Conservation (phyloP, 331 rosid genomes). For the Cydonia oblonga region DNA sequence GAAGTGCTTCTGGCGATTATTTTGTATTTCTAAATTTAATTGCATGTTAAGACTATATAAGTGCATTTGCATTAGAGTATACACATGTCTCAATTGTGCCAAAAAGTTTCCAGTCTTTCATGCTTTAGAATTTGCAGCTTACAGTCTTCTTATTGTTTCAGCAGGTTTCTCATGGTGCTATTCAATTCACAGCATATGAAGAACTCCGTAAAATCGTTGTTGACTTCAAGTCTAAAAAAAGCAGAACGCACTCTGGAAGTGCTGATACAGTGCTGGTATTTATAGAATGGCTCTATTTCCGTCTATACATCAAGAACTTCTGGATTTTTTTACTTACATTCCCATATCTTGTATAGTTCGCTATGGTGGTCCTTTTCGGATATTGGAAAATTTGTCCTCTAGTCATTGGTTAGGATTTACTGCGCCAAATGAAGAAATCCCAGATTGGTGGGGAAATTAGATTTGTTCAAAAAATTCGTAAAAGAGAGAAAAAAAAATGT, state of each 20-base stretch:
- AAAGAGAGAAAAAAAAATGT: not conserved
- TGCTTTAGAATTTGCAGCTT: conserved; percentile 8
- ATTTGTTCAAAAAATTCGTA: too few species aligned
- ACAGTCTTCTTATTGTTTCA: conserved; percentile 29
- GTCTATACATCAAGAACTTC: not conserved
- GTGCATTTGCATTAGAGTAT: not conserved
- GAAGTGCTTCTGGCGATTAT: not conserved
- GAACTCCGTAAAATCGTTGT: conserved; percentile 58
- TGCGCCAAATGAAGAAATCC: not conserved
- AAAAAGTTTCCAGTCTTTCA: not conserved
- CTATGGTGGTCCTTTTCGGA: not conserved
- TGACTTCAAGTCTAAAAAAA: conserved; percentile 33
- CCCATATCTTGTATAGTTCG: not conserved
- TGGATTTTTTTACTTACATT: not conserved
- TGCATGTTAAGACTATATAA: not conserved
- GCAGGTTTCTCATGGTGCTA: conserved; percentile 97
- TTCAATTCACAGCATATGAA: conserved; percentile 77
- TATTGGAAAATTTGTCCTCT: not conserved
- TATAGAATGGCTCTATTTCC: not conserved
- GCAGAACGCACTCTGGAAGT: conserved; percentile 17
- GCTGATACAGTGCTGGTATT: conserved; percentile 18
- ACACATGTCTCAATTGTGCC: not conserved
- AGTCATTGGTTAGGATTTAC: not conserved
- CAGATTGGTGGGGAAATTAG: not conserved
- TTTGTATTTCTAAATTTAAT: not conserved